Evolutionary conservation across 108 stramenopile species (phyloP), one percentile per base, ranked within the genome.

Genomic region (Craspedostauros australis): DNA sequence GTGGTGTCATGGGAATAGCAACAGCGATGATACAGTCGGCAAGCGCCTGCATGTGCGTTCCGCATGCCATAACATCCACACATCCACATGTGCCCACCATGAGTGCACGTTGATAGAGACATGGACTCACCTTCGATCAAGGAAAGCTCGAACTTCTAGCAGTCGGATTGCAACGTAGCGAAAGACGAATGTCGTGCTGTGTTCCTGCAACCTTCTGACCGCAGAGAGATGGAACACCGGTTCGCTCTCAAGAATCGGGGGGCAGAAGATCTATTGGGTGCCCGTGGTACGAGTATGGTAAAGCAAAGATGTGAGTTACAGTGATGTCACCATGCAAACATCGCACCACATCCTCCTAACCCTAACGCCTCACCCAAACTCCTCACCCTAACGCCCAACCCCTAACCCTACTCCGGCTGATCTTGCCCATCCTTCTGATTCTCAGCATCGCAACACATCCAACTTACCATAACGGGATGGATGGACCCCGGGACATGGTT

Each of bases 101-200:
- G n/a, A n/a, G n/a, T n/a, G n/a, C n/a, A 24, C 43, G 43, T 18
- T 15, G n/a, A 8, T 12, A 9, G 12, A 12, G 3, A 14, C 6
- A 14, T 4, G 0, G 9, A 57, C 76, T 48, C 61, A 77, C 73
- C 68, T 63, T 53, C 88, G 63, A 48, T 89, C 88, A 5, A 89
- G 62, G 28, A 60, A 73, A 41, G 83, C 70, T 15, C 76, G 66
- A 14, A 89, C 53, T 34, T 82, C 80, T 5, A 89, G 69, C 34
- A 89, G 61, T 21, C 84, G 64, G 42, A 84, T 60, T 39, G 88
- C 88, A 18, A 63, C 75, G 69, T 89, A 89, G 12, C 77, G 67
- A 40, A 84, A 76, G 15, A 79, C 81, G n/a, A 69, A 66, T 29
- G 83, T 80, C 15, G 61, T 60, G 34, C 68, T 63, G 23, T 76